phyloP scores from a whole-genome alignment of 2,329 filamentous ascomycete genomes.

The Onygena corvina region DNA sequence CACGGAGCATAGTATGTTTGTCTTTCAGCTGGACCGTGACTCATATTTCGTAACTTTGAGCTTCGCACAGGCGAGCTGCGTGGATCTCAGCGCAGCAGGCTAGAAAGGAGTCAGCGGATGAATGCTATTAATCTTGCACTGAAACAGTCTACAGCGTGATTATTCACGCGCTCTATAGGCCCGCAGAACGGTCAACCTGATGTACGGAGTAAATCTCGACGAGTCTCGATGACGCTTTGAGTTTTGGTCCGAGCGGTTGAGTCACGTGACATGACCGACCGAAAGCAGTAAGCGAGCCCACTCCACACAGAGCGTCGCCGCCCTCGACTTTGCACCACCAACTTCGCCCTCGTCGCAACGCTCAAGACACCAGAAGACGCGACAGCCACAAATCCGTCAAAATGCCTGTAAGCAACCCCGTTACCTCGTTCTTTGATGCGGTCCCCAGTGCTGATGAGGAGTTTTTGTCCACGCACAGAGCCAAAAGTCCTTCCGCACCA shows the following conservation, averaged over 20 bases:
- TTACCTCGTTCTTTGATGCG: conserved; percentile 16
- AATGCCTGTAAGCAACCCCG: conserved; percentile 42
- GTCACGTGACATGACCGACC: conserved; percentile 5
- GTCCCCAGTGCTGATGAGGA: conserved; percentile 6
- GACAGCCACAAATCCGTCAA: conserved; percentile 33
- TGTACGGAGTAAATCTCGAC: too few species aligned
- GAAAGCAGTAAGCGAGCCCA: conserved; percentile 22
- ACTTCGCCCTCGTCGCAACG: conserved; percentile 14
- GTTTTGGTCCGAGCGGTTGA: too few species aligned
- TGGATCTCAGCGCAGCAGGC: too few species aligned
- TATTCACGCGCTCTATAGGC: too few species aligned
- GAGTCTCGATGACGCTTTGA: too few species aligned
- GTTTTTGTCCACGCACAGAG: conserved; percentile 46
- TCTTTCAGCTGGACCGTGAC: too few species aligned
- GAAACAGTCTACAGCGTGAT: too few species aligned
- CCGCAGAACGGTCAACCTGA: too few species aligned
- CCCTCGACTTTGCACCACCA: conserved; percentile 23
- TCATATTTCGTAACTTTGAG: too few species aligned
- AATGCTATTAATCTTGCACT: too few species aligned
- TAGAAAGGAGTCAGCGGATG: too few species aligned
- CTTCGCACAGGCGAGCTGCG: too few species aligned
- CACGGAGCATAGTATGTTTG: background rate
- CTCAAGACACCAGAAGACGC: conserved; percentile 12
- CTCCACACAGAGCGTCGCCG: conserved; percentile 31
- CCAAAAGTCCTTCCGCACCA: conserved; percentile 99